A percentile compares a stretch with the other conserved stretches of the same genome.
phyloP scores from a whole-genome alignment of 2,329 filamentous ascomycete genomes.

The Xylariaceae sp. region DNA sequence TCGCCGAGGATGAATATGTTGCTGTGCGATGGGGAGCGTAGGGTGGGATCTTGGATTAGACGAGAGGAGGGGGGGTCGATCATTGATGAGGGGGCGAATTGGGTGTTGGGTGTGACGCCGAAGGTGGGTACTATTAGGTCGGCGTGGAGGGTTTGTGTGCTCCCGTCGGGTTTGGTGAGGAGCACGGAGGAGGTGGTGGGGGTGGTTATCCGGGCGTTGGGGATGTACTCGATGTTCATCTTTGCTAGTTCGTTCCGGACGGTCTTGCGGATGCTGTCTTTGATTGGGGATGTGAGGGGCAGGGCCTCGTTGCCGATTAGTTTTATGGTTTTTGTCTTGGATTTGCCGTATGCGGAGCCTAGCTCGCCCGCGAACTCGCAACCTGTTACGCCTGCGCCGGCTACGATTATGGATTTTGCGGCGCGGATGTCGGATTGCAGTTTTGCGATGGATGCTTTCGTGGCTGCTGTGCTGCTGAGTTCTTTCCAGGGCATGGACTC shows the following conservation, averaged over 20 bases:
- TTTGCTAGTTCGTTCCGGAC: slow-evolving; percentile 38
- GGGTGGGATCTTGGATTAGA: slow-evolving; percentile 35
- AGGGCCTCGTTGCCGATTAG: slow-evolving; percentile 38
- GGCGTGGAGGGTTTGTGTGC: slow-evolving; percentile 35
- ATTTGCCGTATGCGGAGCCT: slow-evolving; percentile 39
- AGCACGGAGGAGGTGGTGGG: slow-evolving; percentile 16
- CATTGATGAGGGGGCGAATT: slow-evolving; percentile 38
- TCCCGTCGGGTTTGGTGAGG: slow-evolving; percentile 27
- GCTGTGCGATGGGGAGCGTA: slow-evolving; percentile 33
- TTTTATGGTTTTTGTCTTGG: slow-evolving; percentile 43
- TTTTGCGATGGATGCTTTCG: slow-evolving; percentile 35
- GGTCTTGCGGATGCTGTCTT: slow-evolving; percentile 36
- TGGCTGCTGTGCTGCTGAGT: slow-evolving; percentile 29
- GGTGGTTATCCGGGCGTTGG: slow-evolving; percentile 35
- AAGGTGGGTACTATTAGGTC: slow-evolving; percentile 47
- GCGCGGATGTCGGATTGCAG: slow-evolving; percentile 36
- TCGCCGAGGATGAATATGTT: slow-evolving; percentile 46
- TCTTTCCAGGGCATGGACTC: slow-evolving; percentile 48
- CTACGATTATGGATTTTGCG: slow-evolving; percentile 48
- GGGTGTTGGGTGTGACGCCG: slow-evolving; percentile 43
- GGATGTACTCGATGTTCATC: slow-evolving; percentile 41
- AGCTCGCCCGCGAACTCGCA: slow-evolving; percentile 50
- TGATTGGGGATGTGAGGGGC: slow-evolving; percentile 34
- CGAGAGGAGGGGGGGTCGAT: slow-evolving; percentile 31
- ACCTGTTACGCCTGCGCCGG: slow-evolving; percentile 49